phyloP scores from a whole-genome alignment of 805 yeast species.

The Saturnispora halmiae region DNA sequence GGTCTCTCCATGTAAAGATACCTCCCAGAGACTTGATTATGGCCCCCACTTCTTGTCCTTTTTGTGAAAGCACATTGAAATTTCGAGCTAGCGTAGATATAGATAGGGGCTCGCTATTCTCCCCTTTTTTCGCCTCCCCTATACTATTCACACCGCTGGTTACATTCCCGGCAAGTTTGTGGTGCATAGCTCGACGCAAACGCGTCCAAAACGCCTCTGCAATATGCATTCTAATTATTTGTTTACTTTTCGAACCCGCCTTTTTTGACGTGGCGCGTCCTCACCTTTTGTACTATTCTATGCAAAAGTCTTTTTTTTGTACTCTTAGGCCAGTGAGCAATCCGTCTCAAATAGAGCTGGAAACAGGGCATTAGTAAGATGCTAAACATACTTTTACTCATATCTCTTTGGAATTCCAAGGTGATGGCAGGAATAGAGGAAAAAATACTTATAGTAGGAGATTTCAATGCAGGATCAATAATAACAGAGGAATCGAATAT shows the following conservation, averaged over 20 bases:
- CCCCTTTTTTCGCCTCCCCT: no score
- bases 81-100: conserved; percentile 47
- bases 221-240: neutral
- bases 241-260: conserved; percentile 7
- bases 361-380: no score
- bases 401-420: neutral
- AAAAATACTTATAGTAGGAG: conserved; percentile 21
- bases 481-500: conserved; percentile 17
- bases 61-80: conserved; percentile 45
- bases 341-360: no score
- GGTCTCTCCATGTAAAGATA: conserved; percentile 56
- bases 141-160: neutral
- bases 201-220: neutral
- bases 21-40: neutral
- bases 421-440: conserved; percentile 18
- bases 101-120: conserved; percentile 32
- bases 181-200: neutral
- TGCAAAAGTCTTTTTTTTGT: no score
- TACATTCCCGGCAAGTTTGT: neutral
- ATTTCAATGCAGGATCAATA: conserved; percentile 22
- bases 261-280: conserved; percentile 8
- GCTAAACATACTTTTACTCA: neutral
- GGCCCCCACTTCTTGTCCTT: conserved; percentile 41
- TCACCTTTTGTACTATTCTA: neutral
- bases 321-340: no score